Base-by-base conservation (phyloP, 495 filamentous ascomycete genomes). In the Podospora fimiseda region DNA sequence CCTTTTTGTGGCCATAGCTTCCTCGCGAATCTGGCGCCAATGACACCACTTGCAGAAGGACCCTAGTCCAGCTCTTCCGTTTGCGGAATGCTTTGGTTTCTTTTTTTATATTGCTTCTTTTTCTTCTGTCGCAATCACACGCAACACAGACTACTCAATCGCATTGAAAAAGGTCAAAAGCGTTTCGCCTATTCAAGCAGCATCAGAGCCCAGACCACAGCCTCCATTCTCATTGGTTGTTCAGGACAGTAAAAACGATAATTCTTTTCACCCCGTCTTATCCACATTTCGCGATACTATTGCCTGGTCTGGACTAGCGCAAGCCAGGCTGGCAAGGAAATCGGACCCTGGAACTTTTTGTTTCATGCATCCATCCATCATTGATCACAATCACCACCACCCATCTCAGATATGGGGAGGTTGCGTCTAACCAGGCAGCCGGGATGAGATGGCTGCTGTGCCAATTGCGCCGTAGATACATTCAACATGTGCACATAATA, bases 341-440 rank as follows among this genome's bases (percentile, higher is more conserved):
- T n/a, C n/a, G n/a, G n/a, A n/a, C n/a, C n/a, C n/a, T n/a, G n/a
- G n/a, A n/a, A n/a, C n/a, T n/a, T n/a, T n/a, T n/a, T n/a, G n/a
- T n/a, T n/a, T n/a, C n/a, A n/a, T n/a, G n/a, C n/a, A n/a, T 37
- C n/a, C 33, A 37, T 37, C 33, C 33, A n/a, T n/a, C n/a, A n/a
- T n/a, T n/a, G n/a, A n/a, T n/a, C n/a, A n/a, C n/a, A n/a, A n/a
- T n/a, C n/a, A n/a, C n/a, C n/a, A n/a, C n/a, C n/a, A n/a, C n/a
- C n/a, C n/a, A n/a, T n/a, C n/a, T n/a, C 27, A 49, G 22, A 20
- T 49, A 19, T 49, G 18, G 11, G 18, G 42, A 19, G 42, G 42
- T 33, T 14, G n/a, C n/a, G n/a, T n/a, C n/a, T n/a, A 36, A 43
- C 50, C 50, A 11, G 50, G 41, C 50, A 43, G 50, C 50, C 40